Base-by-base conservation (phyloP, 345 rosid genomes). In the Nasturtium officinale region DNA sequence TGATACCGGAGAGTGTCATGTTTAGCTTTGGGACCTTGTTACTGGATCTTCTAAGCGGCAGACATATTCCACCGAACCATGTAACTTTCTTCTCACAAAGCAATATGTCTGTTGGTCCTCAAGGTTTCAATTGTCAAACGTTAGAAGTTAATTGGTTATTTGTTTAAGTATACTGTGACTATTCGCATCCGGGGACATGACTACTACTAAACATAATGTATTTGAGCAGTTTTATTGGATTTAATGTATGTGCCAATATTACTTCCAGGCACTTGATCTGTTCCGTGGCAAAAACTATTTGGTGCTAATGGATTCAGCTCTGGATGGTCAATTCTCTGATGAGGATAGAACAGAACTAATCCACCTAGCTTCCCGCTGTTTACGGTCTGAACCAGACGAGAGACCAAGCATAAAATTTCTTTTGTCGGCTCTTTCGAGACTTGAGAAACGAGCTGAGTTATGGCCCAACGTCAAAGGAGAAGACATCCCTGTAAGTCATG, bases 31-130 rank as follows among this genome's bases (percentile, higher is more conserved):
- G 99, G 12, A 96, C 98, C 63, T 72, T 96, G 82, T 73, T 96
- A 76, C 87, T 96, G 25, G 99, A 92, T 85, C 97, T 96, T 82
- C 85, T 92, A 69, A 89, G 99, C 61, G 99, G 98, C 74, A 95
- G 85, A 75, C 99, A 90, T 84, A 95, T 95, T 72, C 99, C 99
- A 62, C 99, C 98, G 3, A 92, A 90, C 71, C 99, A 96, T 84
- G 99, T 96, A 87, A 84, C 16, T 53, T 82, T 80, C 52, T 40
- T 56, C 58, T 66, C 74, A 47, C 56, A 54, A 33, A 61, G 0
- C 65, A 65, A 67, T 50, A 21, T 72, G 20, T 59, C 17, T 46
- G 6, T 25, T 56, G 28, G 35, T 73, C 55, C 28, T 73, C n/a
- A 54, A 64, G 35, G 45, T 71, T 52, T 72, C 69, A 20, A 20